Evolutionary conservation across 192 early-diverging fungal species (phyloP).

Genomic region (Lobosporangium transversale): DNA sequence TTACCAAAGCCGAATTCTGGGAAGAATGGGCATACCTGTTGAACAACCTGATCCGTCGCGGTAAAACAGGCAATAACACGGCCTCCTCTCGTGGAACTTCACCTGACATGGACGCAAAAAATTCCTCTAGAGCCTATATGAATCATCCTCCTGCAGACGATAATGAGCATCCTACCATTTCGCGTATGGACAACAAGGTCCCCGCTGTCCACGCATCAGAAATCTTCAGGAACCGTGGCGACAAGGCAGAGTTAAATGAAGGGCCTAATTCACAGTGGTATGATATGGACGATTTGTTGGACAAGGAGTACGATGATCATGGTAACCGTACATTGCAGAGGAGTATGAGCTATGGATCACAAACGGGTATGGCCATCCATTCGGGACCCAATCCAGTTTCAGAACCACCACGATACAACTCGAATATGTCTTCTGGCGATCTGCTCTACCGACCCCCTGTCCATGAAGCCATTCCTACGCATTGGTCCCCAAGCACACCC

Average conservation of each 20-base stretch:
- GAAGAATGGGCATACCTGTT: constrained; percentile 38
- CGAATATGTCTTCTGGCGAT: neutral
- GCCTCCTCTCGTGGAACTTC: constrained; percentile 21
- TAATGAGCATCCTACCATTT: no score
- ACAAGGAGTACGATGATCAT: constrained; percentile 30
- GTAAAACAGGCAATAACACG: constrained; percentile 8
- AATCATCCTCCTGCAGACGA: constrained; percentile 1
- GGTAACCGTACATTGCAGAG: constrained; percentile 8
- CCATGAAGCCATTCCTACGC: constrained; percentile 5
- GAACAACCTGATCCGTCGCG: constrained; percentile 17
- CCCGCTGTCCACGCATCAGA: neutral
- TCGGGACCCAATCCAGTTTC: constrained; percentile 17
- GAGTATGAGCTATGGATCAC: constrained; percentile 17
- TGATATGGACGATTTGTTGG: constrained; percentile 46
- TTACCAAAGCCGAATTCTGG: constrained; percentile 43
- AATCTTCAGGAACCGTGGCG: constrained; percentile 3
- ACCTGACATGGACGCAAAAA: constrained; percentile 6
- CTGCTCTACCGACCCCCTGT: constrained; percentile 18
- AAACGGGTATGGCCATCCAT: neutral
- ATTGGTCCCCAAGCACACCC: constrained; percentile 21
- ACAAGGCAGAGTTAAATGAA: constrained; percentile 16
- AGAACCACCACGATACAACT: constrained; percentile 23
- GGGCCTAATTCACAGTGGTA: constrained; percentile 31
- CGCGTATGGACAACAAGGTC: neutral
- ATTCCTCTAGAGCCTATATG: neutral